A percentile compares a stretch with the other conserved stretches of the same genome.
Conservation (phyloP, 2,329 filamentous ascomycete genomes). For the Cordyceps farinosa region DNA sequence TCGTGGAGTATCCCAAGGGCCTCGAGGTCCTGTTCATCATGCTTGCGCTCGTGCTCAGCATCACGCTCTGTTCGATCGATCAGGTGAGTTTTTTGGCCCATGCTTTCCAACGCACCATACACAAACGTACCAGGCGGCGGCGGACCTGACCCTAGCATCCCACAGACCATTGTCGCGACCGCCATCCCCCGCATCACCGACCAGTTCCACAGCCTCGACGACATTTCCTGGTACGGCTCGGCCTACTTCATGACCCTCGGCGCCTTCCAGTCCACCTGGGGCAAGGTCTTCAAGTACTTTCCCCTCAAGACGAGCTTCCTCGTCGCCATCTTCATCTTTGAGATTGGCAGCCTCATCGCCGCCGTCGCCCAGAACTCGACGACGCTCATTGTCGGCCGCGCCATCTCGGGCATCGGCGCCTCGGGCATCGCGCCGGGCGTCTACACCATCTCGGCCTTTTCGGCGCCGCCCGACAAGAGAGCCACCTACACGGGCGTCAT, state of each 20-base stretch:
- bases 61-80: too few relatives aligned
- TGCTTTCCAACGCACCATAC: too few relatives aligned
- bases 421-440: conserved; percentile 42
- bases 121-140: too few relatives aligned
- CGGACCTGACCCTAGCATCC: too few relatives aligned
- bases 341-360: conserved; percentile 47
- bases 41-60: too few relatives aligned
- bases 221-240: conserved; percentile 52
- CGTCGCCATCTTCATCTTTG: conserved; percentile 41
- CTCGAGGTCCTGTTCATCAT: too few relatives aligned
- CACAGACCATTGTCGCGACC: conserved; percentile 45
- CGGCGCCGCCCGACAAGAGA: conserved; percentile 25
- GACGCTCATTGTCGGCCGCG: conserved; percentile 44
- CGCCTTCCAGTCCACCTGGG: conserved; percentile 34
- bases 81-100: too few relatives aligned
- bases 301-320: conserved; percentile 43
- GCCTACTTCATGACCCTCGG: conserved; percentile 43
- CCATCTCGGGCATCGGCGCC: conserved; percentile 41
- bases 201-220: conserved; percentile 40
- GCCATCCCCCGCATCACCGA: conserved; percentile 48
- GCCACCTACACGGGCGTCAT: conserved; percentile 26
- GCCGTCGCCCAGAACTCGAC: conserved; percentile 33
- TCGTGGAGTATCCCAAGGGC: too few relatives aligned
- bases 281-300: conserved; percentile 44
- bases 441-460: conserved; percentile 43